phyloP scores from a whole-genome alignment of 441 rosid species.

The Populus hybrid region DNA sequence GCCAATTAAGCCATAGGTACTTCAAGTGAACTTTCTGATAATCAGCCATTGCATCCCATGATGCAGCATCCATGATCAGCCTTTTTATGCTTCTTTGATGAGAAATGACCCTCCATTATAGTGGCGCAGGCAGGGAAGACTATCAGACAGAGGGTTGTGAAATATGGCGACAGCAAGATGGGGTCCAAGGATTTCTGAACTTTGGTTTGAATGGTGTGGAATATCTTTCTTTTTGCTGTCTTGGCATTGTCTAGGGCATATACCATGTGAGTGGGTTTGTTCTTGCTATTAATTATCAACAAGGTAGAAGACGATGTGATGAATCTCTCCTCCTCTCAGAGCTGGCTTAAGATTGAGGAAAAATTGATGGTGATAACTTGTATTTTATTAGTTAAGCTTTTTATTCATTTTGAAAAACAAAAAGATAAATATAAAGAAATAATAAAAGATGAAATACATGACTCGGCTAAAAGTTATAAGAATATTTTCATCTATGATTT shows the following conservation, averaged over 20 bases:
- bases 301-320: not conserved
- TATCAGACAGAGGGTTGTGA: not conserved
- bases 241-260: slow-evolving; percentile 9
- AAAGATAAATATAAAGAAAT: too few species aligned
- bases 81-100: not conserved
- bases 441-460: too few species aligned
- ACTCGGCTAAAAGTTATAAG: too few species aligned
- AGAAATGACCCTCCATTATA: not conserved
- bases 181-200: slow-evolving; percentile 16
- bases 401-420: too few species aligned
- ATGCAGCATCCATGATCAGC: slow-evolving; percentile 4
- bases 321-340: not conserved
- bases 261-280: slow-evolving; percentile 21
- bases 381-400: too few species aligned
- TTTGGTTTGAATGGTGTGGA: not conserved
- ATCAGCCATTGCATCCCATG: slow-evolving; percentile 21
- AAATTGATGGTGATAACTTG: too few species aligned
- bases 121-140: not conserved
- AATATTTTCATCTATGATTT: too few species aligned
- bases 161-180: slow-evolving; percentile 15
- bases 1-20: slow-evolving; percentile 3
- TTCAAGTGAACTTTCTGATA: slow-evolving; percentile 11
- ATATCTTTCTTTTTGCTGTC: not conserved
- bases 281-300: not conserved
- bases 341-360: too few species aligned